phyloP scores from a whole-genome alignment of 2,329 filamentous ascomycete species.

The Arthrobotrys entomopaga region DNA sequence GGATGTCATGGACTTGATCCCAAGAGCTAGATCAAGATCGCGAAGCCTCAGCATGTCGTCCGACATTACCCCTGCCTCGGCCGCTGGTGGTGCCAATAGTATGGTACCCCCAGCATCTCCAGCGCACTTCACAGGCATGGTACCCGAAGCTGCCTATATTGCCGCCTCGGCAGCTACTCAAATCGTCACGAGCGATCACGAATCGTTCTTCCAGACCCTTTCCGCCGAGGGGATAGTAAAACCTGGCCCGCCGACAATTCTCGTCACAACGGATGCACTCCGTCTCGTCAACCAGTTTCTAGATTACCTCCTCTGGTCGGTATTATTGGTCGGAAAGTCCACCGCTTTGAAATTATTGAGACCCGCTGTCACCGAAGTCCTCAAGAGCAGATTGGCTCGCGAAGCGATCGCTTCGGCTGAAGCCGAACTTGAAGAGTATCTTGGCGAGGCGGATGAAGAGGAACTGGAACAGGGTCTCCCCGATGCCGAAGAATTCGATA shows the following conservation, averaged over 20 bases:
- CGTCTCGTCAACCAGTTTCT: constrained; percentile 88
- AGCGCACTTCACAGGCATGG: constrained; percentile 73
- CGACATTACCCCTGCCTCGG: constrained; percentile 36
- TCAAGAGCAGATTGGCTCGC: constrained; percentile 87
- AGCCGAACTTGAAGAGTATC: constrained; percentile 85
- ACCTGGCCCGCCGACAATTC: constrained; percentile 63
- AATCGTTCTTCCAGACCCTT: constrained; percentile 76
- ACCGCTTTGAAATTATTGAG: constrained; percentile 73
- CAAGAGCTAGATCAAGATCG: constrained; percentile 40
- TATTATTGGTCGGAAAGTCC: constrained; percentile 82
- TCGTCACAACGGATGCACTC: constrained; percentile 70
- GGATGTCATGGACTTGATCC: constrained; percentile 43
- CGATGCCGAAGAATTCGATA: constrained; percentile 75
- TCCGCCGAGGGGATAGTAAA: constrained; percentile 78
- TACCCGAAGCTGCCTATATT: constrained; percentile 86
- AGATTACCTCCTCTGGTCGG: constrained; percentile 90
- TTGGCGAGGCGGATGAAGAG: constrained; percentile 81
- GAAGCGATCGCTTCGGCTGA: constrained; percentile 85
- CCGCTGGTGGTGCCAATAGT: constrained; percentile 8
- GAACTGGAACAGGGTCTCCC: constrained; percentile 63
- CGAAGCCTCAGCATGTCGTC: constrained; percentile 53
- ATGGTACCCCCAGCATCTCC: constrained; percentile 16
- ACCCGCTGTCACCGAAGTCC: constrained; percentile 82
- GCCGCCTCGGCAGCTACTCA: constrained; percentile 87
- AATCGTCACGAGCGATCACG: constrained; percentile 88